A percentile compares a stretch with the other conserved stretches of the same genome.
Conservation (phyloP, 768 basidiomycete species). For the Kockovaella imperatae region DNA sequence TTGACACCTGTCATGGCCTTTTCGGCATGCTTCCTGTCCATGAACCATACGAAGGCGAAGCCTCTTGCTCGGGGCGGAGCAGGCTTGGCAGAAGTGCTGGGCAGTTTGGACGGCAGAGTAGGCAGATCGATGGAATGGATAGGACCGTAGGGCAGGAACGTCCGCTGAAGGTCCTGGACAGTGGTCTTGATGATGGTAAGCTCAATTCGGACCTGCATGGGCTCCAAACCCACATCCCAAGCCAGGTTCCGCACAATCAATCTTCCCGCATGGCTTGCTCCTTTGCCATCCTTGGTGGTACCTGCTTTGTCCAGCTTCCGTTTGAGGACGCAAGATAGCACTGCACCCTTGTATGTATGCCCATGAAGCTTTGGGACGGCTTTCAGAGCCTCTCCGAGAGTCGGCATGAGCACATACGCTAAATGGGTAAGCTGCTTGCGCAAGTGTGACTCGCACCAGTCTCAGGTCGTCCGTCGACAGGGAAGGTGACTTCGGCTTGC, state of each 20-base stretch:
- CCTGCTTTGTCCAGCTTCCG: constrained; percentile 62
- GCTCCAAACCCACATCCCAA: constrained; percentile 49
- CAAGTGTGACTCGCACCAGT: no score
- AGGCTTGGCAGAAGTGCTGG: constrained; percentile 40
- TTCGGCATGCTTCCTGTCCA: constrained; percentile 76
- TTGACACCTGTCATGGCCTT: constrained; percentile 71
- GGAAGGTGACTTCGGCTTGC: constrained; percentile 30
- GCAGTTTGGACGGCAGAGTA: constrained; percentile 42
- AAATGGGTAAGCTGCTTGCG: constrained; percentile 5
- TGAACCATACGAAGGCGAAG: constrained; percentile 93
- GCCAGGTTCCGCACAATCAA: constrained; percentile 88
- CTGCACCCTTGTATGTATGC: constrained; percentile 79
- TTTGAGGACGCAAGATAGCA: constrained; percentile 81
- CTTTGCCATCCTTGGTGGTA: constrained; percentile 46
- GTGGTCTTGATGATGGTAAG: constrained; percentile 51
- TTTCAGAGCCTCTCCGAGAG: constrained; percentile 59
- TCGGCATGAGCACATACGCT: constrained; percentile 70
- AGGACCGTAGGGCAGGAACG: constrained; percentile 81
- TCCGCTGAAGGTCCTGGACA: constrained; percentile 71
- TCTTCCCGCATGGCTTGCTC: constrained; percentile 63
- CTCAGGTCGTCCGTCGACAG: constrained; percentile 31
- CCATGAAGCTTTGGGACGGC: constrained; percentile 78
- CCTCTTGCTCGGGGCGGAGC: constrained; percentile 54
- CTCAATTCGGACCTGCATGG: not conserved
- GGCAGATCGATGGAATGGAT: constrained; percentile 81